phyloP scores from a whole-genome alignment of 345 rosid genomes.

The Orychophragmus violaceus region DNA sequence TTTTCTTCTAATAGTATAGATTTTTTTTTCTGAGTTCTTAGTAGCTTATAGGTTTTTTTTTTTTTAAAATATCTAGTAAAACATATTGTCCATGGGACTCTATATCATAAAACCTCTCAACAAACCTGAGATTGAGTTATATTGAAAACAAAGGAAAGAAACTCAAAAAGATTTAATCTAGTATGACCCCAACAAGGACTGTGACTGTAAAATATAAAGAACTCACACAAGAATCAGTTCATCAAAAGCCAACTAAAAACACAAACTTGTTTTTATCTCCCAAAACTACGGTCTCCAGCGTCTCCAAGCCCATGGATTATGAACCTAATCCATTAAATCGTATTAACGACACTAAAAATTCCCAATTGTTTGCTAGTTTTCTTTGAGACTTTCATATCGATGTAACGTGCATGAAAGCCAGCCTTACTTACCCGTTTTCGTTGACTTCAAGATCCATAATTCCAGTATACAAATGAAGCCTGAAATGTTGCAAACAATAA shows the following conservation, averaged over 20 bases:
- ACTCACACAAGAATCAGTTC: conserved; percentile 2
- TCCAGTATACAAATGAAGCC: conserved; percentile 94
- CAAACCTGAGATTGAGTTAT: background rate
- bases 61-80: no score
- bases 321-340: conserved; percentile 38
- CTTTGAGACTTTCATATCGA: no score
- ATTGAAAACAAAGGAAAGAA: background rate
- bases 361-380: background rate
- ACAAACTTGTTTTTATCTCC: conserved; percentile 37
- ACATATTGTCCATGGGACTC: no score
- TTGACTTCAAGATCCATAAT: conserved; percentile 78
- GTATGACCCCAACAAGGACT: no score
- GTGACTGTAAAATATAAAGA: background rate
- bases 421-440: conserved; percentile 60
- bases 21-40: no score
- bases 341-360: background rate
- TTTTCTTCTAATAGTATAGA: no score
- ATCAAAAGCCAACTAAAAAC: background rate
- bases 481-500: conserved; percentile 27
- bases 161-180: background rate
- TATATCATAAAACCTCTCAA: no score
- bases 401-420: no score
- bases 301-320: conserved; percentile 98
- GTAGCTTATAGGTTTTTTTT: no score
- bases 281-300: conserved; percentile 93